Evolutionary conservation across 208 protist species (phyloP), one percentile per base, ranked within the genome.

Genomic region (Leishmania aethiopica): DNA sequence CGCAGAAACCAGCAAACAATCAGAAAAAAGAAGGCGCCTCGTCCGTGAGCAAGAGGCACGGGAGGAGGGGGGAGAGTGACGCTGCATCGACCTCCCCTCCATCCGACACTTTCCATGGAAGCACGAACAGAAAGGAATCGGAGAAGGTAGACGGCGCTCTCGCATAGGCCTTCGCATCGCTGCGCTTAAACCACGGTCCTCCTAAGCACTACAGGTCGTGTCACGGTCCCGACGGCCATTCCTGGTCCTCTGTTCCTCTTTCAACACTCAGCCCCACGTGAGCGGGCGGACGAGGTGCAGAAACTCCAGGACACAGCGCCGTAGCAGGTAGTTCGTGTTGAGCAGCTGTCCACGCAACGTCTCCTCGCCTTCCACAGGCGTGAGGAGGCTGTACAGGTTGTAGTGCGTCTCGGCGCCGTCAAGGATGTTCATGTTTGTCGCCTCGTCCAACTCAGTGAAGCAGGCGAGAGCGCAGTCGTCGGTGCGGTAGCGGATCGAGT

Each of bases 301-400:
- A 42, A 98, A 75, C 88, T 97, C 87, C 53, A 90, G 89, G 19
- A 98, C 88, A 71, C 91, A 95, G 4, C 89, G 89, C 11, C 93
- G 91, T 25, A 98, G 85, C n/a, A 98, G 90, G 81, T 93, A 96
- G 84, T 97, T 97, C 2, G 93, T 93, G 32, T 84, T 79, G n/a
- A 86, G 73, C 47, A 93, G 64, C 71, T 93, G 89, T n/a, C 67
- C 76, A 40, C 87, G 75, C 51, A 96, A 74, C 45, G 88, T 82
- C 25, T 95, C 93, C 60, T 97, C 90, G 1, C 87, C 87, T 57
- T 89, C 81, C 45, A 95, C 53, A 0, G 93, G 77, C 11, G 84
- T 47, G 8, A 97, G 82, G 45, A 95, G 75, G 47, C 89, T 86
- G 88, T 95, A 95, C 22, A 98, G 86, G 72, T 98, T 96, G 71